Percentiles rank a stretch among this genome's conserved stretches.
Conservation (phyloP, 345 rosid species). For the Eucalyptus cloeziana region DNA sequence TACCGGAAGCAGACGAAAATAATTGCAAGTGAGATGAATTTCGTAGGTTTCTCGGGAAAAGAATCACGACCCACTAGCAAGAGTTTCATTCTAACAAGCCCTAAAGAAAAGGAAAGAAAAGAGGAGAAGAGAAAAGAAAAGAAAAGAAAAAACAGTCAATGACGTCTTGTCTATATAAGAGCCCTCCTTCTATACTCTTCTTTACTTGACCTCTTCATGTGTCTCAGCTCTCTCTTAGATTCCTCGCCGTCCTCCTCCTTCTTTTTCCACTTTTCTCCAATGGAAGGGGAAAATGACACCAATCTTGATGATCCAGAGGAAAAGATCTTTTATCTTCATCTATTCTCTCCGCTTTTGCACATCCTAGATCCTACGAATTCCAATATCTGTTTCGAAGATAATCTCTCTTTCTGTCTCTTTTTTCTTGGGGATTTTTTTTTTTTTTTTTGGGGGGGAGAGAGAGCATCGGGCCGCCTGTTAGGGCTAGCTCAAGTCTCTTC, state of each 20-base stretch:
- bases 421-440: not conserved
- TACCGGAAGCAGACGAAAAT: not conserved
- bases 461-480: not conserved
- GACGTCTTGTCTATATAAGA: not conserved
- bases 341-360: not conserved
- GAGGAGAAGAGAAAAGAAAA: not conserved
- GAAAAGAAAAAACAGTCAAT: not conserved
- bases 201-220: not conserved
- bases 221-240: not conserved
- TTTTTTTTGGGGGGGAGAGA: fast-evolving
- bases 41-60: not conserved
- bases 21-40: not conserved
- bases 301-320: not conserved
- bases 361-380: not conserved
- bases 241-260: not conserved
- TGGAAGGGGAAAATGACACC: not conserved
- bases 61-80: not conserved
- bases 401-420: not conserved
- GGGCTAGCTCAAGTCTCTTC: not conserved
- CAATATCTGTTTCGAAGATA: not conserved
- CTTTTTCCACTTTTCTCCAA: not conserved
- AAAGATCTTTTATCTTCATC: not conserved
- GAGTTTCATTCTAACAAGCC: not conserved
- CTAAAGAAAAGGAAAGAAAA: not conserved
- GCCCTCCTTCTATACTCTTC: not conserved